Evolutionary conservation across 2,329 filamentous ascomycete species (phyloP).

Genomic region (Pezicula radicicola): DNA sequence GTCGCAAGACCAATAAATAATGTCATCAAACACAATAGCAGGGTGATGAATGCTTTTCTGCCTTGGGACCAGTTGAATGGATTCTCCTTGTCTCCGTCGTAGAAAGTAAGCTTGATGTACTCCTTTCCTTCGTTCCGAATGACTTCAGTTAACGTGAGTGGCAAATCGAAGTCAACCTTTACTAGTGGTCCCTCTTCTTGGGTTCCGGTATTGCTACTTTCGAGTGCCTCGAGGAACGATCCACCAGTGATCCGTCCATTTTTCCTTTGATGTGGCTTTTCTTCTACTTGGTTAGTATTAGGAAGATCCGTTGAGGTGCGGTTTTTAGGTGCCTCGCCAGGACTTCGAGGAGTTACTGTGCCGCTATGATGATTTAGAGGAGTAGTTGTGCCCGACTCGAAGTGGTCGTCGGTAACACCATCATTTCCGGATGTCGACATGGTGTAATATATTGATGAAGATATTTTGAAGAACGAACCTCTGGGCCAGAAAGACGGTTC

Average conservation of each 20-base stretch:
- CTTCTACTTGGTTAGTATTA: conserved; percentile 15
- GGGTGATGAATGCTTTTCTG: conserved; percentile 42
- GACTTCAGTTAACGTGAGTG: conserved; percentile 41
- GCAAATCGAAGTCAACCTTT: conserved; percentile 45
- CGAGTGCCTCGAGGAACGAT: conserved; percentile 29
- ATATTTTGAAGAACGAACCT: background rate
- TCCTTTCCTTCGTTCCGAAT: conserved; percentile 40
- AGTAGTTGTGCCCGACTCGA: no score
- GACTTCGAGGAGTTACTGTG: conserved; percentile 1
- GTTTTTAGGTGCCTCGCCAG: background rate
- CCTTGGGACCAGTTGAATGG: conserved; percentile 47
- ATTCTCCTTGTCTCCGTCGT: conserved; percentile 42
- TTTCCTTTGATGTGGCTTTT: conserved; percentile 3
- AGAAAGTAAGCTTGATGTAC: conserved; percentile 43
- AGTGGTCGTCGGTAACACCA: no score
- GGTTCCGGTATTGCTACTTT: conserved; percentile 29
- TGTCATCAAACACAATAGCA: conserved; percentile 48
- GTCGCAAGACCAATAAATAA: conserved; percentile 52
- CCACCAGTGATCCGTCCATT: conserved; percentile 37
- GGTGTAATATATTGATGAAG: no score
- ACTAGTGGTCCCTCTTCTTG: conserved; percentile 33
- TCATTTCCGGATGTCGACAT: no score
- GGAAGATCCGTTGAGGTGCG: conserved; percentile 7
- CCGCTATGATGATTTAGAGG: background rate
- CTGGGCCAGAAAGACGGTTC: background rate